A percentile compares a stretch with the other conserved stretches of the same genome.
phyloP scores from a whole-genome alignment of 768 basidiomycete genomes.

The Clavulina sp. region DNA sequence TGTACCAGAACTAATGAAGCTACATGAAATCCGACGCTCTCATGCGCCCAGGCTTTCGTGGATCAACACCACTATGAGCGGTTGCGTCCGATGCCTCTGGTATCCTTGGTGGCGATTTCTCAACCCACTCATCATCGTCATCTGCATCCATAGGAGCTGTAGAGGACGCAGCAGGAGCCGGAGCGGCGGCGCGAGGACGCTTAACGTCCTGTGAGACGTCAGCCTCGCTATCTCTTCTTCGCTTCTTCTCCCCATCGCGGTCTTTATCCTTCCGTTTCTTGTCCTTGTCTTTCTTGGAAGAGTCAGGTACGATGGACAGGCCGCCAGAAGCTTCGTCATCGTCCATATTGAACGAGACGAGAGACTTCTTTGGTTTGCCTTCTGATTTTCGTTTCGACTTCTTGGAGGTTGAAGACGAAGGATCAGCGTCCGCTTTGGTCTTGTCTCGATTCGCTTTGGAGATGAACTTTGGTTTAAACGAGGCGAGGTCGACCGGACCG shows the following conservation, averaged over 20 bases:
- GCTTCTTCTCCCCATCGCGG: slow-evolving; percentile 25
- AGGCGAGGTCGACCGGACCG: slow-evolving; percentile 35
- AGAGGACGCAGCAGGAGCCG: no score
- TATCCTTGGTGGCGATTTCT: slow-evolving; percentile 31
- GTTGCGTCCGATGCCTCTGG: slow-evolving; percentile 17
- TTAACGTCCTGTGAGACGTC: slow-evolving; percentile 20
- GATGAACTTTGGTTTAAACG: slow-evolving; percentile 82
- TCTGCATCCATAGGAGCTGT: slow-evolving; percentile 25
- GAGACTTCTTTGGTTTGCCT: slow-evolving; percentile 28
- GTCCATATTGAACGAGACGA: slow-evolving; percentile 67
- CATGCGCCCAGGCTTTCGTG: slow-evolving; percentile 30
- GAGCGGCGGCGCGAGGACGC: slow-evolving; percentile 20
- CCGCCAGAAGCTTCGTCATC: slow-evolving; percentile 33
- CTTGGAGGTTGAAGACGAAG: slow-evolving; percentile 11
- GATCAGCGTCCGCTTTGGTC: slow-evolving; percentile 18
- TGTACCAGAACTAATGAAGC: no score
- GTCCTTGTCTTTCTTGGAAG: slow-evolving; percentile 21
- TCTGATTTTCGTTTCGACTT: slow-evolving; percentile 27
- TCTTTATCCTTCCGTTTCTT: slow-evolving; percentile 15
- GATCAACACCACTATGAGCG: neutral
- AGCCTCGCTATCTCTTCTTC: slow-evolving; percentile 18
- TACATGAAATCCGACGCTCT: slow-evolving; percentile 65
- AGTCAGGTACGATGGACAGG: slow-evolving; percentile 12
- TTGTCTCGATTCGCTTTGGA: slow-evolving; percentile 28
- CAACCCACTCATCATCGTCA: slow-evolving; percentile 40